phyloP scores from a whole-genome alignment of 306 rosid genomes.

The Clitoria ternatea region DNA sequence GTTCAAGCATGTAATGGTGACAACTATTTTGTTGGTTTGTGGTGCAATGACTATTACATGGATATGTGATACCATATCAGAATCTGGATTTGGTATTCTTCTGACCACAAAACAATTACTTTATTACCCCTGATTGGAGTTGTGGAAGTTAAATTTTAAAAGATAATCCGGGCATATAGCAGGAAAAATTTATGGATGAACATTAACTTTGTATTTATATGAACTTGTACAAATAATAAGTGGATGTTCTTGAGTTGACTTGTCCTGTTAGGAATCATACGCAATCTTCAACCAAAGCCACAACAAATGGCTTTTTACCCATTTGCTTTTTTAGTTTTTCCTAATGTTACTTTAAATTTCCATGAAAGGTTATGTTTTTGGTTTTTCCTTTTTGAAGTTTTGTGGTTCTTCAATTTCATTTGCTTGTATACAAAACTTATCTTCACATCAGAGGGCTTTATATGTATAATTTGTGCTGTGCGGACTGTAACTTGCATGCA shows the following conservation, averaged over 20 bases:
- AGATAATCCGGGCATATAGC: not conserved
- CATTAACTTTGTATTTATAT: not conserved
- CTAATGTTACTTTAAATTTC: not conserved
- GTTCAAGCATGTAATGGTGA: slow-evolving; percentile 84
- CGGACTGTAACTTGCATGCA: not conserved
- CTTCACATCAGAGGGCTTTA: not conserved
- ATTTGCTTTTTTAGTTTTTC: not conserved
- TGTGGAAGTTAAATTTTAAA: slow-evolving; percentile 10
- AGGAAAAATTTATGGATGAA: not conserved
- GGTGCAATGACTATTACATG: slow-evolving; percentile 95
- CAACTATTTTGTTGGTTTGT: slow-evolving; percentile 69
- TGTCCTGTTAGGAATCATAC: not conserved
- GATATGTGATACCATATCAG: slow-evolving; percentile 95
- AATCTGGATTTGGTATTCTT: slow-evolving; percentile 87
- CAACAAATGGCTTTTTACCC: not conserved
- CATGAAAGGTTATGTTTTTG: not conserved
- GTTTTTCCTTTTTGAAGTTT: not conserved
- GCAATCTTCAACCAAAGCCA: not conserved
- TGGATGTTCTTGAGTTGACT: not conserved
- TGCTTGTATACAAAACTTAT: not conserved
- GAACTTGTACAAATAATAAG: not conserved
- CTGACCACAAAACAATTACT: slow-evolving; percentile 24
- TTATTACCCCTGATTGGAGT: slow-evolving; percentile 7
- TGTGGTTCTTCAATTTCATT: not conserved
- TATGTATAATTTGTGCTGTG: not conserved